Conservation (phyloP, 202 grass and related monocot genomes). For the Carex sylvatica region DNA sequence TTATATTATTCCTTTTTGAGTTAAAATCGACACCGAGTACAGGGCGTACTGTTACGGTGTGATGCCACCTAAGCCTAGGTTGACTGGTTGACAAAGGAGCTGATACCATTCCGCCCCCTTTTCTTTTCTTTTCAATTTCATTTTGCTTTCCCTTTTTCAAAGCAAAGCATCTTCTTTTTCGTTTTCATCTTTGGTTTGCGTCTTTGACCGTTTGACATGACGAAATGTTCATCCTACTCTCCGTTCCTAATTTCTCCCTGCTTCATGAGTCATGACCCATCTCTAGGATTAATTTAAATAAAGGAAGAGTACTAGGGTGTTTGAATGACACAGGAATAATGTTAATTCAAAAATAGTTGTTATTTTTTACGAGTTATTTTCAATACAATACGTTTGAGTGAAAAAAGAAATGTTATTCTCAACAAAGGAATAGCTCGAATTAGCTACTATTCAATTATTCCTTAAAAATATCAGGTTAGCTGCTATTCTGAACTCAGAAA, state of each 20-base stretch:
- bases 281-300: constrained; percentile 4
- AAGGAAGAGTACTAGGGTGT: neutral
- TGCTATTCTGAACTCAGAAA: too few species aligned
- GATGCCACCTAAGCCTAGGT: neutral
- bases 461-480: too few species aligned
- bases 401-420: too few species aligned
- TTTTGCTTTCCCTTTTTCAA: constrained; percentile 12
- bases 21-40: constrained; percentile 10
- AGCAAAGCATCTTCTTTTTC: neutral
- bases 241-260: constrained; percentile 4
- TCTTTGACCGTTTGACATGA: neutral
- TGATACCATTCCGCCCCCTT: neutral
- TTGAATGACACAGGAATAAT: too few species aligned
- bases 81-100: neutral
- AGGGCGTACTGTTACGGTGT: neutral
- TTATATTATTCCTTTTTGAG: too few species aligned
- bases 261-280: neutral
- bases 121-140: neutral
- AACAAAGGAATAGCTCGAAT: too few species aligned
- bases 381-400: too few species aligned
- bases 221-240: neutral
- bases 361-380: too few species aligned
- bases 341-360: too few species aligned
- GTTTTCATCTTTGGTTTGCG: neutral
- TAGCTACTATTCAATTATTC: too few species aligned